Evolutionary conservation across 352 stramenopile species (phyloP).

Genomic region (Elongisporangium senticosum): DNA sequence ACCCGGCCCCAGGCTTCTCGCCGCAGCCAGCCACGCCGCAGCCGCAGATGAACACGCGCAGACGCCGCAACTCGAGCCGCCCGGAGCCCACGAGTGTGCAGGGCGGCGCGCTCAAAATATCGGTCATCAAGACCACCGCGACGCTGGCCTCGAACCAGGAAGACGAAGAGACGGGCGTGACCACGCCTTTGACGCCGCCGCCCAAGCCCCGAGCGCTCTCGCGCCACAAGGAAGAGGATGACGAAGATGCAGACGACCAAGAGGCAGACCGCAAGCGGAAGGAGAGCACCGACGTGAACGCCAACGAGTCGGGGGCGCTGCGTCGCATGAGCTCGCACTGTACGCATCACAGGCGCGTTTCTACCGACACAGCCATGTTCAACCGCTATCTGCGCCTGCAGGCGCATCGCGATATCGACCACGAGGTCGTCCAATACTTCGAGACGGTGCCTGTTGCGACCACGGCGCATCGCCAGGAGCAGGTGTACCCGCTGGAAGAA

Average conservation of each 20-base stretch:
- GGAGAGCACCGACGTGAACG: constrained; percentile 13
- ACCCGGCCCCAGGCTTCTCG: constrained; percentile 6
- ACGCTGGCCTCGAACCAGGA: constrained; percentile 23
- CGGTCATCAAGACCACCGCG: constrained; percentile 14
- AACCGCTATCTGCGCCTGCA: constrained; percentile 54
- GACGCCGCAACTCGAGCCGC: constrained; percentile 15
- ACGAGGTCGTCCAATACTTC: constrained; percentile 55
- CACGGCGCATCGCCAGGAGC: constrained; percentile 7
- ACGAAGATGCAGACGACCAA: constrained; percentile 12
- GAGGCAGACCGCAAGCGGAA: constrained; percentile 12
- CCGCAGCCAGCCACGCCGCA: constrained; percentile 40
- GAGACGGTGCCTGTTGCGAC: constrained; percentile 37
- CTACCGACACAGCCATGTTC: constrained; percentile 68
- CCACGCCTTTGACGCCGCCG: constrained; percentile 11
- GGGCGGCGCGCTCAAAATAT: constrained; percentile 16
- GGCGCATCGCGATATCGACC: constrained; percentile 47
- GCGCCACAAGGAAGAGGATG: constrained; percentile 9
- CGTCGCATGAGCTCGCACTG: constrained; percentile 45
- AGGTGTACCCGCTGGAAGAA: constrained; percentile 3
- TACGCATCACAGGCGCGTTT: constrained; percentile 61
- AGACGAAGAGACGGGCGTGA: constrained; percentile 1
- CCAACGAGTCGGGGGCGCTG: constrained; percentile 45
- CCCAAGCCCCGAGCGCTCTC: constrained; percentile 13
- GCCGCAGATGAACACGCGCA: constrained; percentile 19
- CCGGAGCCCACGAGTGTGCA: constrained; percentile 12